These are phyloP conservation scores for Smallanthus sonchifolius DNA, from an alignment of 129 eudicot genomes.

Conservation along the genomic window DNA sequence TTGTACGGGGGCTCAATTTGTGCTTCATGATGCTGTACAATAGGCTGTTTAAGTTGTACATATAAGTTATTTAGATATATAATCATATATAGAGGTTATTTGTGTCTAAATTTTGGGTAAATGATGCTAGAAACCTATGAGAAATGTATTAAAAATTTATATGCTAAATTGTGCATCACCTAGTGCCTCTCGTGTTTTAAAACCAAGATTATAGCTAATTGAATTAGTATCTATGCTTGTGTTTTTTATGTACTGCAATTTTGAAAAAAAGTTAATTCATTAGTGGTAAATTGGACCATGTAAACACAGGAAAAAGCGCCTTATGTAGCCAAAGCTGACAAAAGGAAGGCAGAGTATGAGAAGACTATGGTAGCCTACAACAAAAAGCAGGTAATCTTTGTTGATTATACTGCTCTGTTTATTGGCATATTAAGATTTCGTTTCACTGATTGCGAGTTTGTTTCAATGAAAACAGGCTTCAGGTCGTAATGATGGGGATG, in stretches of 20 bases:
- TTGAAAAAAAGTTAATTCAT: neutral
- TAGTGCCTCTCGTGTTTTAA: too few relatives aligned
- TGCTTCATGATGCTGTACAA: too few relatives aligned
- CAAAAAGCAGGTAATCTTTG: constrained; percentile 39
- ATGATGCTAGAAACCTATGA: too few relatives aligned
- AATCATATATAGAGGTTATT: too few relatives aligned
- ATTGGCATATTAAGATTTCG: neutral
- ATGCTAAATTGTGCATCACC: too few relatives aligned
- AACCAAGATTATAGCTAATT: too few relatives aligned
- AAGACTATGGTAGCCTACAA: constrained; percentile 47
- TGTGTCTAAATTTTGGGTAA: too few relatives aligned
- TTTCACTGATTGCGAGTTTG: neutral
- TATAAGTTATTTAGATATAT: too few relatives aligned
- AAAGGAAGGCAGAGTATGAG: constrained; percentile 66
- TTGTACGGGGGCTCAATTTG: too few relatives aligned
- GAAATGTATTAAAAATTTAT: too few relatives aligned
- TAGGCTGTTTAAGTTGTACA: too few relatives aligned
- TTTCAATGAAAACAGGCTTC: constrained; percentile 24
- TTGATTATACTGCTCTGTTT: neutral
- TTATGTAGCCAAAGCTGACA: constrained; percentile 49
- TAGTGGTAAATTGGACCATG: neutral
- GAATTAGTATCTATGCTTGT: neutral
- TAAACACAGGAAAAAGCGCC: constrained; percentile 69
- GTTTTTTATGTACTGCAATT: neutral
- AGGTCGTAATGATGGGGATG: constrained; percentile 36